phyloP scores from a whole-genome alignment of 129 eudicot species.

The Artemisia tridentata region DNA sequence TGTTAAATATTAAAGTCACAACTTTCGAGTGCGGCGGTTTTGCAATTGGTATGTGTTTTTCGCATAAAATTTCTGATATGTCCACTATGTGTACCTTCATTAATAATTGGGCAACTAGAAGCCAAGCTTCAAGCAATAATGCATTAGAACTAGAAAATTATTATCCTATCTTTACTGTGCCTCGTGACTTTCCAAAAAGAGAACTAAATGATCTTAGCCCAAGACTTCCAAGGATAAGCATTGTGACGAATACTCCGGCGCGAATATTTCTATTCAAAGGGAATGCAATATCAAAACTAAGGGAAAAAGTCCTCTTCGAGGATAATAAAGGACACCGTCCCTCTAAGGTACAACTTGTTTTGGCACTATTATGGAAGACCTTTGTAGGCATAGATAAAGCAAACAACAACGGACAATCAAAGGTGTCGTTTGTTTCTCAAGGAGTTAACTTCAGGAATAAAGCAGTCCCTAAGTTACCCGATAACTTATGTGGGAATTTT shows the following conservation, averaged over 20 bases:
- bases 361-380: conserved; percentile 26
- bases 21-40: no score
- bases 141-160: background rate
- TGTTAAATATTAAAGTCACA: no score
- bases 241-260: background rate
- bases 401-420: conserved; percentile 10
- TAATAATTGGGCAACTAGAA: conserved; percentile 24
- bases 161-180: background rate
- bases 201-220: background rate
- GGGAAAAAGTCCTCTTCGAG: background rate
- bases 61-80: no score
- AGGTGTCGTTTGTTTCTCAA: conserved; percentile 3
- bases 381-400: conserved; percentile 9
- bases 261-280: conserved; percentile 8
- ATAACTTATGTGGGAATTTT: conserved; percentile 15
- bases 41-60: no score
- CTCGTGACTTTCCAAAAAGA: conserved; percentile 14
- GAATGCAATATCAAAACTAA: conserved; percentile 19
- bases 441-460: conserved; percentile 25
- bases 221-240: conserved; percentile 8
- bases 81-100: no score
- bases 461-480: conserved; percentile 18
- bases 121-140: background rate
- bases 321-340: background rate
- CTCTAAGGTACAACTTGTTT: conserved; percentile 23